Conservation (phyloP, 2,329 filamentous ascomycete genomes). For the Aspergillus aculeatus region DNA sequence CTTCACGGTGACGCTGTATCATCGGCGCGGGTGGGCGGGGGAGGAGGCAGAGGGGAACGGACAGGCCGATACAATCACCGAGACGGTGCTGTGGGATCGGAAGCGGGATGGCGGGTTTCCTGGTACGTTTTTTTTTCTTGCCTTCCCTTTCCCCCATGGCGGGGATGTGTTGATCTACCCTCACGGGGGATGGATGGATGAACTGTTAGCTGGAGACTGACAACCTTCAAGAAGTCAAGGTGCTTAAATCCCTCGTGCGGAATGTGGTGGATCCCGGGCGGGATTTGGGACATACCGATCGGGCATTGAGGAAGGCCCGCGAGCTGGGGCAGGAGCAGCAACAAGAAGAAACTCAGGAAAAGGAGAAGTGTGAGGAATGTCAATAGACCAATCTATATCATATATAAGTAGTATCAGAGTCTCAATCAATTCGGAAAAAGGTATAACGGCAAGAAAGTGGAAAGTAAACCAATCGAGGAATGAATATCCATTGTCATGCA, state of each 20-base stretch:
- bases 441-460: too few species aligned
- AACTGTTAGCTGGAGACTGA: neutral
- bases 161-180: neutral
- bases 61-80: constrained; percentile 21
- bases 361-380: constrained; percentile 29
- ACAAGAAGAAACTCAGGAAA: constrained; percentile 11
- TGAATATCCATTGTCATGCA: neutral
- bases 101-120: constrained; percentile 86
- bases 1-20: constrained; percentile 69
- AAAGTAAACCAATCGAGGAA: too few species aligned
- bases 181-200: neutral
- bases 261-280: constrained; percentile 77
- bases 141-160: neutral
- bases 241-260: constrained; percentile 78
- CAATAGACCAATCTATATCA: constrained; percentile 16
- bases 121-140: constrained; percentile 41
- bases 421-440: too few species aligned
- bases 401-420: constrained; percentile 7
- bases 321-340: neutral
- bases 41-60: constrained; percentile 27
- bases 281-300: constrained; percentile 79
- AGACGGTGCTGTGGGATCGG: constrained; percentile 78
- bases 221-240: constrained; percentile 67
- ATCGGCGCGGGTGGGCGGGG: constrained; percentile 14
- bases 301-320: constrained; percentile 34